These are phyloP conservation scores for Vinca minor DNA, from an alignment of 257 asterid species.

Conservation along the genomic window DNA sequence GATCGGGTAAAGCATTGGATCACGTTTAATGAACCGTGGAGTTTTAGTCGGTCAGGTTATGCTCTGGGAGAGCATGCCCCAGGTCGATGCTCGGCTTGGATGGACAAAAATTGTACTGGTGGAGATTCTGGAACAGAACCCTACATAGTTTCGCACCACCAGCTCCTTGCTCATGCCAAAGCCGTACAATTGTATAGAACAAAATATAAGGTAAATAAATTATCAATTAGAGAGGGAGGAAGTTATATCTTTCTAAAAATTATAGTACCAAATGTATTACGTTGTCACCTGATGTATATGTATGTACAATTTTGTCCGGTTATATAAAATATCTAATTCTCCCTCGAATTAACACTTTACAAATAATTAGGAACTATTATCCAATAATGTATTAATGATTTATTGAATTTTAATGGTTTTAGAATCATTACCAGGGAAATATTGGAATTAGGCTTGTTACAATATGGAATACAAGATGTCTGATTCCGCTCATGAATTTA, in stretches of 20 bases:
- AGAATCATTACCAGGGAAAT: neutral
- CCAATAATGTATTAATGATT: no score
- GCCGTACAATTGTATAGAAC: neutral
- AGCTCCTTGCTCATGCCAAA: neutral
- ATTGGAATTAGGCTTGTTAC: neutral
- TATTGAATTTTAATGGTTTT: neutral
- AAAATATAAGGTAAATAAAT: neutral
- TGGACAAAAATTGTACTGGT: neutral
- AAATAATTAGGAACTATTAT: no score
- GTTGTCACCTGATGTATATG: no score
- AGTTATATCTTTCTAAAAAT: no score
- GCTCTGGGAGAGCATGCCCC: neutral
- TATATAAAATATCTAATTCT: no score
- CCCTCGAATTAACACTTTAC: no score
- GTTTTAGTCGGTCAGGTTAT: neutral
- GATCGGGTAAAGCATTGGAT: constrained; percentile 7
- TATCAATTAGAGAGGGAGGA: no score
- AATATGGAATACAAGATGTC: no score
- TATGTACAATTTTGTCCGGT: no score
- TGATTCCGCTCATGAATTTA: no score
- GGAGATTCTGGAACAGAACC: constrained; percentile 4
- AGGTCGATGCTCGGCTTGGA: neutral
- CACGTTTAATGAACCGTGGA: constrained; percentile 5
- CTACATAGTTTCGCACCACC: neutral
- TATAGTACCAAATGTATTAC: no score